Percentiles rank a stretch among this genome's conserved stretches.
These are phyloP conservation scores for Aspergillus pseudoterreus DNA, from an alignment of 2,329 filamentous ascomycete species.

Conservation along the genomic window DNA sequence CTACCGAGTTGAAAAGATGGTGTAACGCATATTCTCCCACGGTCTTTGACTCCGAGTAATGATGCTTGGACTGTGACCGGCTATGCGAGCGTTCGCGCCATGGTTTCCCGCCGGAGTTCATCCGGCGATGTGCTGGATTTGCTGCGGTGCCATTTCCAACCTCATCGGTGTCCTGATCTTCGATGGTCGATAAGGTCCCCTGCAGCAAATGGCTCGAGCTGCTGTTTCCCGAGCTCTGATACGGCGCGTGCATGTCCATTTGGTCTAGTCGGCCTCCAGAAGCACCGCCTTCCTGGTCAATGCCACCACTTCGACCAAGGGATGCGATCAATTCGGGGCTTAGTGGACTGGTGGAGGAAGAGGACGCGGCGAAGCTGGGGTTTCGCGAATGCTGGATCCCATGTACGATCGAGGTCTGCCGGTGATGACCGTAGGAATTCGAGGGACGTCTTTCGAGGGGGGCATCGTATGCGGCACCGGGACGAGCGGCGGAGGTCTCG, in stretches of 20 bases:
- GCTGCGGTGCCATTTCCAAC: slow-evolving; percentile 21
- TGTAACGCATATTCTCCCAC: slow-evolving; percentile 98
- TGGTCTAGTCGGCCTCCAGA: slow-evolving; percentile 28
- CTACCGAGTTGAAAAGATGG: slow-evolving; percentile 86
- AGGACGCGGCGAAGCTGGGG: slow-evolving; percentile 67
- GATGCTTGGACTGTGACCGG: slow-evolving; percentile 69
- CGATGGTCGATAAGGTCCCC: slow-evolving; percentile 33
- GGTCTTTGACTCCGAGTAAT: slow-evolving; percentile 75
- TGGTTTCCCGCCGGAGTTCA: slow-evolving; percentile 61
- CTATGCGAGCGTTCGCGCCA: slow-evolving; percentile 71
- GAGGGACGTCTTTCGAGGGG: slow-evolving; percentile 41
- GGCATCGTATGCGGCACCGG: slow-evolving; percentile 34
- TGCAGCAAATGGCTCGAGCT: slow-evolving; percentile 22
- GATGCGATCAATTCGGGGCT: slow-evolving; percentile 82
- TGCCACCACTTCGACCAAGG: slow-evolving; percentile 54
- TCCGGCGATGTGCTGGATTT: slow-evolving; percentile 32
- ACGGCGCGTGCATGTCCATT: slow-evolving; percentile 25
- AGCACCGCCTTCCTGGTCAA: slow-evolving; percentile 45
- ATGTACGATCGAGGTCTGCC: slow-evolving; percentile 96
- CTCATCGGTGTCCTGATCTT: slow-evolving; percentile 35
- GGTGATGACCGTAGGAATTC: slow-evolving; percentile 76
- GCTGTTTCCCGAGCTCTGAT: slow-evolving; percentile 41
- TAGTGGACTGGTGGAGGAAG: slow-evolving; percentile 72
- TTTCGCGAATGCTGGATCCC: slow-evolving; percentile 87
- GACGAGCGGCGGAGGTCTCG: slow-evolving; percentile 33